These are phyloP conservation scores for Heliocybe sulcata DNA, from an alignment of 1,284 basidiomycete genomes.

Conservation along the genomic window DNA sequence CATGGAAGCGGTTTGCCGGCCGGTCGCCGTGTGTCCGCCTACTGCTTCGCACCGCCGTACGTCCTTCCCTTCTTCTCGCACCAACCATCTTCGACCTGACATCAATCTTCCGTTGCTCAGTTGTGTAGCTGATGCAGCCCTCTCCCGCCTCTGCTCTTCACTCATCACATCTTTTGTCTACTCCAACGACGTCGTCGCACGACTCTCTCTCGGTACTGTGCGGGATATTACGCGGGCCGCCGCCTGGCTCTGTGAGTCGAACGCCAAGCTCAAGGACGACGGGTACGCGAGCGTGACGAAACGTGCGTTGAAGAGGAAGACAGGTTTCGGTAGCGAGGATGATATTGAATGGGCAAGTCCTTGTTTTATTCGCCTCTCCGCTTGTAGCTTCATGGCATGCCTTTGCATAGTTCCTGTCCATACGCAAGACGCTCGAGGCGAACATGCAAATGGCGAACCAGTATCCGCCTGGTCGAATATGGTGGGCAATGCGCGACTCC, in stretches of 20 bases:
- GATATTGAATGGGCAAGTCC: slow-evolving; percentile 59
- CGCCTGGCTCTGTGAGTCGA: slow-evolving; percentile 72
- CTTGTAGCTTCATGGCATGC: slow-evolving; percentile 2
- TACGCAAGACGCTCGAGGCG: slow-evolving; percentile 78
- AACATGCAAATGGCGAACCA: slow-evolving; percentile 75
- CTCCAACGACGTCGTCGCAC: slow-evolving; percentile 69
- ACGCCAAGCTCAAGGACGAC: slow-evolving; percentile 30
- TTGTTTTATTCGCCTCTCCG: slow-evolving; percentile 4
- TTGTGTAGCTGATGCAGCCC: not conserved
- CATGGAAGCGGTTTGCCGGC: slow-evolving; percentile 59
- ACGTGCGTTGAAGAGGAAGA: slow-evolving; percentile 52
- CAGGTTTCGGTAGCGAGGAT: slow-evolving; percentile 41
- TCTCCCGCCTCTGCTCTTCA: slow-evolving; percentile 16
- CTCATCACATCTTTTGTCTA: slow-evolving; percentile 76
- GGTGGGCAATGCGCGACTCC: slow-evolving; percentile 69
- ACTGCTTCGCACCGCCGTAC: slow-evolving; percentile 76
- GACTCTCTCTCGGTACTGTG: slow-evolving; percentile 72
- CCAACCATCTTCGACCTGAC: slow-evolving; percentile 11
- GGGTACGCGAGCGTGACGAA: slow-evolving; percentile 58
- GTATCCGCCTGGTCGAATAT: slow-evolving; percentile 73
- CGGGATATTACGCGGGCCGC: slow-evolving; percentile 71
- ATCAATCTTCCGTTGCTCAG: slow-evolving; percentile 32
- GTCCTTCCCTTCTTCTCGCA: slow-evolving; percentile 18
- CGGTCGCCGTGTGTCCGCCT: slow-evolving; percentile 63
- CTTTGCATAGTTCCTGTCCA: slow-evolving; percentile 56